phyloP scores from a whole-genome alignment of 1,284 basidiomycete genomes.

The Coniophora puteana region DNA sequence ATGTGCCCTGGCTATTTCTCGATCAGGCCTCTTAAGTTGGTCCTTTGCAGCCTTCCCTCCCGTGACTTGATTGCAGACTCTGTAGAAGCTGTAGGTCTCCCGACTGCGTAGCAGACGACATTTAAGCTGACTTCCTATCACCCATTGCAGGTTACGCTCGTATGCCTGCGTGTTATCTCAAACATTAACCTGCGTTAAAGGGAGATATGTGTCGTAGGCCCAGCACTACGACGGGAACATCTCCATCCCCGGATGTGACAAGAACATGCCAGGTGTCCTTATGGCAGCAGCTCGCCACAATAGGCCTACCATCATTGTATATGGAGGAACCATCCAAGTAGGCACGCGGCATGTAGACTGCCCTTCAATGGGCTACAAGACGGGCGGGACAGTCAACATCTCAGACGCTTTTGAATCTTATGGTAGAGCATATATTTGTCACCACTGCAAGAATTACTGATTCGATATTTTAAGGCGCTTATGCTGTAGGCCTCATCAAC shows the following conservation, averaged over 20 bases:
- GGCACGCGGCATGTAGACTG: conserved; percentile 78
- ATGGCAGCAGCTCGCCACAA: conserved; percentile 85
- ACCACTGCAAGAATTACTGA: conserved; percentile 1
- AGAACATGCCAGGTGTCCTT: conserved; percentile 91
- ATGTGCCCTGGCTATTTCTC: conserved; percentile 2
- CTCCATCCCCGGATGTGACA: conserved; percentile 82
- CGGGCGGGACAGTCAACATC: conserved; percentile 79
- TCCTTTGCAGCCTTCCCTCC: conserved; percentile 65
- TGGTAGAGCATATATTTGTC: conserved; percentile 36
- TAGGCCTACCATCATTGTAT: conserved; percentile 81
- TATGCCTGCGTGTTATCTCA: conserved; percentile 22
- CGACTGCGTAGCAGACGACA: not conserved
- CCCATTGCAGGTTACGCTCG: conserved; percentile 71
- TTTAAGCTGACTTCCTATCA: too few relatives aligned
- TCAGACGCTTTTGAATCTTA: conserved; percentile 82
- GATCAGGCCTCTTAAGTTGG: not conserved
- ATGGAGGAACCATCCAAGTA: conserved; percentile 81
- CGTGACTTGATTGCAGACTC: conserved; percentile 91
- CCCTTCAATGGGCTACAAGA: conserved; percentile 71
- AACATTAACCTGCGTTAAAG: too few relatives aligned
- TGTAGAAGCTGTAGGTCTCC: conserved; percentile 69
- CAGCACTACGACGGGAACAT: conserved; percentile 90
- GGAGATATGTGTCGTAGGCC: conserved; percentile 48
- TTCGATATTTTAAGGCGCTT: conserved; percentile 52
- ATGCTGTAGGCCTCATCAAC: conserved; percentile 65